These are phyloP conservation scores for Wickerhamomyces bisporus DNA, from an alignment of 805 yeast genomes.

Conservation along the genomic window DNA sequence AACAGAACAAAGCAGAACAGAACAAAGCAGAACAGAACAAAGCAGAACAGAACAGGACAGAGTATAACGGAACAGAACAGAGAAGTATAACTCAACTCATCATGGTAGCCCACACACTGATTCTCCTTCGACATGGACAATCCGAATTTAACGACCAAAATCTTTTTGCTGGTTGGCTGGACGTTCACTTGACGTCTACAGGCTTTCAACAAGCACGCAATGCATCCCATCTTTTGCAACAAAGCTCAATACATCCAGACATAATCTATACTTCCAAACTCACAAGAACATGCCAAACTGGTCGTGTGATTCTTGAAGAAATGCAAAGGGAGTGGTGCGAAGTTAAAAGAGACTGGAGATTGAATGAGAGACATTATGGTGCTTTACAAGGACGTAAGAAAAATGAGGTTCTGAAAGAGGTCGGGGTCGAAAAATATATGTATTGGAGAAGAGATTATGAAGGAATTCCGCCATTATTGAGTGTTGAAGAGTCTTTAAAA, in stretches of 20 bases:
- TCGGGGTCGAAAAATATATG: slow-evolving; percentile 73
- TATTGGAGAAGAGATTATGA: slow-evolving; percentile 73
- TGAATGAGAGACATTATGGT: slow-evolving; percentile 84
- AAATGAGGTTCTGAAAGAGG: slow-evolving; percentile 55
- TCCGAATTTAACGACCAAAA: slow-evolving; percentile 73
- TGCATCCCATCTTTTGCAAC: slow-evolving; percentile 56
- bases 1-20: no score
- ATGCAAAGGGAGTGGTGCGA: slow-evolving; percentile 48
- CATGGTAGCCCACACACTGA: slow-evolving; percentile 31
- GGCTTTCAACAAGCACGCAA: slow-evolving; percentile 65
- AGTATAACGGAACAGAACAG: no score
- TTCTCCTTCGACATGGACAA: slow-evolving; percentile 77
- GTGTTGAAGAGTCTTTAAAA: slow-evolving; percentile 31
- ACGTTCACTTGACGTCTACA: slow-evolving; percentile 59
- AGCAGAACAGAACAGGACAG: no score
- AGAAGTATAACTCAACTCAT: slow-evolving; percentile 4
- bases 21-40: no score
- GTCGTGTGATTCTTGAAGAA: slow-evolving; percentile 55
- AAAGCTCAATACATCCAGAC: slow-evolving; percentile 46
- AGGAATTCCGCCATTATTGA: slow-evolving; percentile 58
- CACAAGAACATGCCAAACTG: slow-evolving; percentile 71
- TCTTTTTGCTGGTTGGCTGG: slow-evolving; percentile 84
- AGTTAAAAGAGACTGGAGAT: slow-evolving; percentile 67
- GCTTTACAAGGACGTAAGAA: slow-evolving; percentile 75
- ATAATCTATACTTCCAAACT: slow-evolving; percentile 66